A percentile compares a stretch with the other conserved stretches of the same genome.
phyloP scores from a whole-genome alignment of 2,329 filamentous ascomycete species.

The Domatiomyces catenatus region DNA sequence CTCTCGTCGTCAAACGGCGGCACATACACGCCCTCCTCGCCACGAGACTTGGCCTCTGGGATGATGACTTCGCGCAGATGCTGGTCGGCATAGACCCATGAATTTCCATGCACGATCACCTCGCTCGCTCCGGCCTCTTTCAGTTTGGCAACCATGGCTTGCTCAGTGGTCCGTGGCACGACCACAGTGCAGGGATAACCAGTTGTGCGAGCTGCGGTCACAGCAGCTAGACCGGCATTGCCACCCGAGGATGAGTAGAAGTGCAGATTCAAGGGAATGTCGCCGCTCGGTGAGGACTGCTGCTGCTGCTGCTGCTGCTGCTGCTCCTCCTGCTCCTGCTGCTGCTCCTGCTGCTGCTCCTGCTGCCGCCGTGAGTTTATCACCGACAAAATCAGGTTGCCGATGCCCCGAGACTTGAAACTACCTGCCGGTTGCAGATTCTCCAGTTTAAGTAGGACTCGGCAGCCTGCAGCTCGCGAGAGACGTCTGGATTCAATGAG shows the following conservation, averaged over 20 bases:
- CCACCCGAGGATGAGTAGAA: constrained; percentile 72
- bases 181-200: constrained; percentile 57
- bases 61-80: constrained; percentile 43
- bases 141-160: constrained; percentile 58
- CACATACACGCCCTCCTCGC: constrained; percentile 32
- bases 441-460: constrained; percentile 73
- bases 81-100: constrained; percentile 54
- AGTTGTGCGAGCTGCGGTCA: constrained; percentile 52
- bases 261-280: constrained; percentile 28
- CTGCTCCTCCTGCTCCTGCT: too few relatives aligned
- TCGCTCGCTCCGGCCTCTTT: constrained; percentile 47
- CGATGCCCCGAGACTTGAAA: constrained; percentile 52
- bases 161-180: constrained; percentile 50
- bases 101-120: constrained; percentile 52
- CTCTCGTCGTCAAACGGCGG: constrained; percentile 32
- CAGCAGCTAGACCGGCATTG: constrained; percentile 72
- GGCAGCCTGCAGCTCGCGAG: constrained; percentile 30
- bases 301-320: too few relatives aligned
- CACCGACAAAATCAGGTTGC: constrained; percentile 35
- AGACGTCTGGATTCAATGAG: constrained; percentile 24
- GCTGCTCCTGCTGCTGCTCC: too few relatives aligned
- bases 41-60: constrained; percentile 17
- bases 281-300: neutral
- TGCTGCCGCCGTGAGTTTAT: constrained; percentile 21
- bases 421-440: constrained; percentile 71